Evolutionary conservation across 1,284 basidiomycete species (phyloP).

Genomic region (Vanrija sp.): DNA sequence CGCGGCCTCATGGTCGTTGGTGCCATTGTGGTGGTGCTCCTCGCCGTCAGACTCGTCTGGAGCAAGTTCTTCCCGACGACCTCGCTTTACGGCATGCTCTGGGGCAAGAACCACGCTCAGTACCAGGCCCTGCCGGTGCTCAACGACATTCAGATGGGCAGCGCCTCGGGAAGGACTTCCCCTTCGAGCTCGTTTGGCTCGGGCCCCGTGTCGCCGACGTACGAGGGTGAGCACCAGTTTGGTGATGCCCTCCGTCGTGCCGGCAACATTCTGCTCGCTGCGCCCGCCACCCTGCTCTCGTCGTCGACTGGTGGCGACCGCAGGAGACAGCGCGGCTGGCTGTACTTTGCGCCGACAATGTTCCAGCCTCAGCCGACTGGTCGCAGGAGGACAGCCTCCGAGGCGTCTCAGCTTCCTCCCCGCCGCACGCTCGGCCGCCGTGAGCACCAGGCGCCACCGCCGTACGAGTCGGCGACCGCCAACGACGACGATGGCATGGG

Average conservation of each 20-base stretch:
- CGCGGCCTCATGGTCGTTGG: conserved; percentile 80
- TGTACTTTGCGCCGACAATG: conserved; percentile 45
- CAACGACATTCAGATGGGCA: neutral
- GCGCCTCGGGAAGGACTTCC: neutral
- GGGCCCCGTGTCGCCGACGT: conserved; percentile 13
- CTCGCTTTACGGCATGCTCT: conserved; percentile 13
- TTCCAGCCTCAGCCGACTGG: conserved; percentile 31
- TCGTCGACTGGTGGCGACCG: conserved; percentile 5
- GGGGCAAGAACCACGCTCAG: conserved; percentile 2
- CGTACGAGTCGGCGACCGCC: conserved; percentile 4
- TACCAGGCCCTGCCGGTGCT: conserved; percentile 16
- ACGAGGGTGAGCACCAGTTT: conserved; percentile 21
- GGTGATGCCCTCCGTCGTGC: conserved; percentile 34
- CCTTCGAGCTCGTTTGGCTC: conserved; percentile 3
- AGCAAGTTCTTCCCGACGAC: conserved; percentile 17
- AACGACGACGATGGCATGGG: conserved; percentile 20
- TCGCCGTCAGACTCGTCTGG: conserved; percentile 60
- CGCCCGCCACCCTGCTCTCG: conserved; percentile 34
- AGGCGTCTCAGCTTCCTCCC: conserved; percentile 36
- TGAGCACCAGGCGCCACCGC: conserved; percentile 1
- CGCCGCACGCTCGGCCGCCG: conserved; percentile 6
- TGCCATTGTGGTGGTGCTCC: conserved; percentile 63
- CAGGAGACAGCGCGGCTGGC: conserved; percentile 27
- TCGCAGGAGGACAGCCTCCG: conserved; percentile 37
- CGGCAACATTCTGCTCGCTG: conserved; percentile 39